phyloP scores from a whole-genome alignment of 768 basidiomycete genomes.

The Lentinula detonsa region DNA sequence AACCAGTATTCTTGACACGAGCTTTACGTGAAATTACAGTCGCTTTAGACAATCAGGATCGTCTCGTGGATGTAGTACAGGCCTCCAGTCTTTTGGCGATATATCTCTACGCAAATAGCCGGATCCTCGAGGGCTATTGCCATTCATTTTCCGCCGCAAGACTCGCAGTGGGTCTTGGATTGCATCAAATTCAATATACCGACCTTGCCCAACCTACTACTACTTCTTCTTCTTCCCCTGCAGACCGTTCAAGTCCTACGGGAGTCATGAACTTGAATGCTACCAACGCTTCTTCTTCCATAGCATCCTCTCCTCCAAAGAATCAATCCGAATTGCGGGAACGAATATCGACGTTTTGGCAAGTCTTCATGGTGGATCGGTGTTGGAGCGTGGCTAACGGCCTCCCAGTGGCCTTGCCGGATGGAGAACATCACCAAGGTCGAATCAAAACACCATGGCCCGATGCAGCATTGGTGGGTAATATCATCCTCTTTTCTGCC shows the following conservation, averaged over 20 bases:
- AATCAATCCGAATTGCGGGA: conserved; percentile 40
- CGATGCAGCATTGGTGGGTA: conserved; percentile 16
- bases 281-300: conserved; percentile 11
- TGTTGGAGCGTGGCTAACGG: conserved; percentile 53
- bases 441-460: conserved; percentile 53
- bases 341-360: conserved; percentile 52
- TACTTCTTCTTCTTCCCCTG: not conserved
- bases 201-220: conserved; percentile 2
- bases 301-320: conserved; percentile 25
- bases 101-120: conserved; percentile 53
- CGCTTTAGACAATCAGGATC: conserved; percentile 50
- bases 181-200: conserved; percentile 43
- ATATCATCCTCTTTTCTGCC: not conserved
- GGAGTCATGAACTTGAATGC: not conserved
- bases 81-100: conserved; percentile 54
- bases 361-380: conserved; percentile 56
- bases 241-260: not conserved
- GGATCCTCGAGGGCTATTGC: conserved; percentile 53
- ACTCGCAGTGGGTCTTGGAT: conserved; percentile 54
- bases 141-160: conserved; percentile 56
- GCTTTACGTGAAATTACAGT: conserved; percentile 44
- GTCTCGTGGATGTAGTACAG: conserved; percentile 52
- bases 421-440: conserved; percentile 39
- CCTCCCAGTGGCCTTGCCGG: conserved; percentile 46
- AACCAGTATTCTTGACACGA: conserved; percentile 42